These are phyloP conservation scores for Wickerhamomyces kurtzmanii DNA, from an alignment of 805 yeast species.

Conservation along the genomic window DNA sequence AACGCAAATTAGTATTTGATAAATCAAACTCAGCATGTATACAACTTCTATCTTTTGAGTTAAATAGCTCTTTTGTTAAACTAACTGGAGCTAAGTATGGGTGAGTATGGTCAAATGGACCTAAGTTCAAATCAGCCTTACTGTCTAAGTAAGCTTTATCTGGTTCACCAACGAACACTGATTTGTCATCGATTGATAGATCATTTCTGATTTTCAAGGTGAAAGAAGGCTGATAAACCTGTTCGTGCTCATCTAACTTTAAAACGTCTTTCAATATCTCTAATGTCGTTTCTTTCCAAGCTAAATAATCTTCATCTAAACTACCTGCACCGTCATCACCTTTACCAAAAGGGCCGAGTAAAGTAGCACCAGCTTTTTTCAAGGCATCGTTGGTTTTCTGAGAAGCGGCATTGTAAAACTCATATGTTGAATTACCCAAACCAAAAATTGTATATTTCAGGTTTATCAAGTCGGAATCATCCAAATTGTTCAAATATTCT, in stretches of 20 bases:
- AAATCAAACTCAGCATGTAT: constrained; percentile 87
- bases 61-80: constrained; percentile 61
- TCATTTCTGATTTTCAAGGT: constrained; percentile 28
- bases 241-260: constrained; percentile 71
- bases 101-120: constrained; percentile 74
- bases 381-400: constrained; percentile 43
- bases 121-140: constrained; percentile 29
- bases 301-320: constrained; percentile 87
- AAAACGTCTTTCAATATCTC: constrained; percentile 54
- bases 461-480: constrained; percentile 44
- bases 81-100: constrained; percentile 73
- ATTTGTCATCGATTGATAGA: constrained; percentile 24
- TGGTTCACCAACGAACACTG: constrained; percentile 80
- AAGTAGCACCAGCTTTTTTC: constrained; percentile 56
- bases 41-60: constrained; percentile 59
- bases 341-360: constrained; percentile 71
- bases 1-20: constrained; percentile 62
- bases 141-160: constrained; percentile 24
- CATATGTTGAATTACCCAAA: constrained; percentile 91
- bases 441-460: constrained; percentile 76
- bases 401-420: constrained; percentile 80
- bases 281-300: constrained; percentile 82
- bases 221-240: constrained; percentile 65
- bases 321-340: constrained; percentile 96
- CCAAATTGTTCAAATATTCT: constrained; percentile 47